Evolutionary conservation across 306 rosid species (phyloP), one percentile per base, ranked within the genome.

Genomic region (Lathyrus oleraceus): DNA sequence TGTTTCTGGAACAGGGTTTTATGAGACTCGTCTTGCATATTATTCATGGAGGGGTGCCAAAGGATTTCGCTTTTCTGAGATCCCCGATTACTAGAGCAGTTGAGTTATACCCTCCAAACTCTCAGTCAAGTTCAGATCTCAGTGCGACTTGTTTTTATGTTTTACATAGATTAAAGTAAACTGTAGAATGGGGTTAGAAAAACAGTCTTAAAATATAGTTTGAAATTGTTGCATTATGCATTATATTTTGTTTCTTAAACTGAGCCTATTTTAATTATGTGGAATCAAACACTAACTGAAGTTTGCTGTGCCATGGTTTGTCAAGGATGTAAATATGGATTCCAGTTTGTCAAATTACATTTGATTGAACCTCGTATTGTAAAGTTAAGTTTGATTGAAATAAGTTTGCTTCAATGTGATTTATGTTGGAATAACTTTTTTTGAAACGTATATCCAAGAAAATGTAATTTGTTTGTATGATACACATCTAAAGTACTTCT

Each of bases 11-110:
- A 81, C 87, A 91, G 96, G 97, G 61, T 95, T 91, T 85, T 91
- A 95, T 23, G 97, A 95, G 86, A 95, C 96, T 67, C 86, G 96
- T 63, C 73, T 89, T 48, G 97, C 99, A 1, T 91, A 95, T 83
- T 95, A 95, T 70, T 83, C 99, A 21, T 91, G 95, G 95, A 79
- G 97, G 78, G 97, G 97, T n/a, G 95, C 84, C 56, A 69, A 85
- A 54, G 97, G 97, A 71, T 94, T 80, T 75, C 91, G 88, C 36
- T 94, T 89, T 45, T 85, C 97, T 56, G 86, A 95, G 65, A 95
- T 95, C 69, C 99, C 97, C 10, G 99, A 86, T 71, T 91, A 95
- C 75, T 91, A 94, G 79, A 48, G 45, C 43, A 14, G 7, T 59
- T 39, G 67, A 60, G 38, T 25, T 61, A 30, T 66, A 27, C 17